Conservation (phyloP, 164 flowering plant genomes). For the Tetrastigma voinierianum region DNA sequence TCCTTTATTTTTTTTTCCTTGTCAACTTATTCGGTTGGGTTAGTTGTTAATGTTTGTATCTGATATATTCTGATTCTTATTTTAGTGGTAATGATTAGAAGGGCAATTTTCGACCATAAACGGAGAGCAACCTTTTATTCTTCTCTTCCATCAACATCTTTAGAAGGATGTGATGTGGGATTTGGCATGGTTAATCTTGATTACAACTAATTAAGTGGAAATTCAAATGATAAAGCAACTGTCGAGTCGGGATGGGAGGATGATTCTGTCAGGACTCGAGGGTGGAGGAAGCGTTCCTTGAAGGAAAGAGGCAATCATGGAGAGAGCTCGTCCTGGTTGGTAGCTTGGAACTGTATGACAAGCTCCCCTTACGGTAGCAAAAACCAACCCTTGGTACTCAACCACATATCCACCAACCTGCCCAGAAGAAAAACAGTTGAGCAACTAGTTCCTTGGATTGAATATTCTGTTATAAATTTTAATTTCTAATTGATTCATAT, state of each 20-base stretch:
- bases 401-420: slow-evolving; percentile 48
- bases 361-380: slow-evolving; percentile 41
- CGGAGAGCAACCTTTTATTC: too few species aligned
- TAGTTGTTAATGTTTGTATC: too few species aligned
- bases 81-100: too few species aligned
- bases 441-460: background rate
- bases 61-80: too few species aligned
- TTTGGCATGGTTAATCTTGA: background rate
- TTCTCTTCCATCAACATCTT: background rate
- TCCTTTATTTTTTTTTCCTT: too few species aligned
- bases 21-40: too few species aligned
- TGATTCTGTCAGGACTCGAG: background rate
- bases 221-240: background rate
- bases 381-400: slow-evolving; percentile 26
- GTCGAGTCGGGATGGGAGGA: background rate
- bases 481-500: too few species aligned
- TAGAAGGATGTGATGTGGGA: background rate
- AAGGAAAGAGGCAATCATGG: slow-evolving; percentile 29
- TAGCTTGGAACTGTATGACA: slow-evolving; percentile 42
- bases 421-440: background rate
- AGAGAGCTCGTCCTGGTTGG: slow-evolving; percentile 36
- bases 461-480: too few species aligned
- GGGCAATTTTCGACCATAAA: too few species aligned
- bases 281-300: slow-evolving; percentile 29
- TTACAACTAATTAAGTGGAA: background rate